Evolutionary conservation across 345 rosid genomes (phyloP), one percentile per base, ranked within the genome.

Genomic region (Boechera divaricarpa): DNA sequence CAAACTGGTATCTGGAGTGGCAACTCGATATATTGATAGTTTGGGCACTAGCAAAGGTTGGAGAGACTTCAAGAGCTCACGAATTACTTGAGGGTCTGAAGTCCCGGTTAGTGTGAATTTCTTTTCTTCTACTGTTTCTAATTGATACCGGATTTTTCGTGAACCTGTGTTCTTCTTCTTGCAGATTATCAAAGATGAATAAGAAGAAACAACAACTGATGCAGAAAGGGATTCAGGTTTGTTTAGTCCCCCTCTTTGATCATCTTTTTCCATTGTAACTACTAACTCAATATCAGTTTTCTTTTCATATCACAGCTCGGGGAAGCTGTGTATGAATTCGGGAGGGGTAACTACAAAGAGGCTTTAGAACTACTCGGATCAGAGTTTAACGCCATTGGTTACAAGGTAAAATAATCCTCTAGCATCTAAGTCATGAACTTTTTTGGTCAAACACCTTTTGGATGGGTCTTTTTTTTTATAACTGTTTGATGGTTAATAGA

Each of bases 161-260:
- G 31, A 71, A 55, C 72, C 15, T 72, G 70, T 48, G 69, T 54
- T 58, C 28, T 57, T 58, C 28, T 57, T 72, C 75, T 21, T 81
- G 78, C 78, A 94, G 97, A 79, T 28, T 86, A 49, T 83, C 82
- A 1, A 84, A 36, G 80, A 89, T 87, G 97, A 85, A 62, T 77
- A 76, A 82, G 85, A 94, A 92, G 87, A 92, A 90, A 86, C 97
- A 88, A 73, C 80, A 82, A 59, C n/a, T 76, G 74, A 87, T 92
- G 95, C 90, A 82, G 83, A 78, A 56, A 70, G 97, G 84, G 75
- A 68, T 92, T 60, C 80, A 67, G 97, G 98, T 92, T 69, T 82
- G 93, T 92, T 67, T 82, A 86, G 84, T 75, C 70, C 41, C 7
- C 11, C 4, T 63, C n/a, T 74, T 67, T 84, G 42, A 32, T 3